Conservation (phyloP, 2,329 filamentous ascomycete genomes). For the Penicillium frequentans region DNA sequence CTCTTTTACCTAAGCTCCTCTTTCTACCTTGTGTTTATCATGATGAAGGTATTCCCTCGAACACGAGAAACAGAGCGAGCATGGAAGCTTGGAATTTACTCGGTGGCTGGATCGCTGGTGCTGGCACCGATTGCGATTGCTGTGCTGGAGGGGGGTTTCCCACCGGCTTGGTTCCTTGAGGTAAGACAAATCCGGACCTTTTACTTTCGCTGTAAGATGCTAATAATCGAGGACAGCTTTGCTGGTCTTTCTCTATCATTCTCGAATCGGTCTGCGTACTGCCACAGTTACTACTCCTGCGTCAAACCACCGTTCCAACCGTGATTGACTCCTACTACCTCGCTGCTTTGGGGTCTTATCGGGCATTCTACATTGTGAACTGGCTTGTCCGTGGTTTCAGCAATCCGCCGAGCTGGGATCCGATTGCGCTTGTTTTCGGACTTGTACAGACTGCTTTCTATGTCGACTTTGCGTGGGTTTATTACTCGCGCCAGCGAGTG, state of each 20-base stretch:
- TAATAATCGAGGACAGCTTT: slow-evolving; percentile 55
- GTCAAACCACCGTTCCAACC: slow-evolving; percentile 92
- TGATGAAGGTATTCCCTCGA: slow-evolving; percentile 82
- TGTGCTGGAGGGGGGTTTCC: slow-evolving; percentile 62
- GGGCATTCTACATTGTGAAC: slow-evolving; percentile 85
- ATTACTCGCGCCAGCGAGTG: slow-evolving; percentile 88
- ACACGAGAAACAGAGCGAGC: slow-evolving; percentile 88
- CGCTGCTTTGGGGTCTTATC: slow-evolving; percentile 80
- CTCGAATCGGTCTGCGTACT: slow-evolving; percentile 89
- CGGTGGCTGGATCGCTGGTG: slow-evolving; percentile 64
- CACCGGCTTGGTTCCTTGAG: slow-evolving; percentile 37
- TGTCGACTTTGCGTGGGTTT: slow-evolving; percentile 94
- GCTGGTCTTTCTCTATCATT: slow-evolving; percentile 87
- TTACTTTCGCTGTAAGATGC: background rate
- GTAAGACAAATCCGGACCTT: slow-evolving; percentile 25
- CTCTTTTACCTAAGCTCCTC: slow-evolving; percentile 83
- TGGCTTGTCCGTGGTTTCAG: slow-evolving; percentile 75
- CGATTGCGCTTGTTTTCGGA: slow-evolving; percentile 79
- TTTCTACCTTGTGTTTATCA: slow-evolving; percentile 81
- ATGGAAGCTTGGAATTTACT: slow-evolving; percentile 83
- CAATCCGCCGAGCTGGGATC: slow-evolving; percentile 58
- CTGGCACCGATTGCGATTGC: slow-evolving; percentile 71
- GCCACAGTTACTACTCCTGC: slow-evolving; percentile 85
- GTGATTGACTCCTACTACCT: slow-evolving; percentile 98
- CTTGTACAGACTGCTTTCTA: slow-evolving; percentile 87